Evolutionary conservation across 805 yeast species (phyloP).

Genomic region (Monosporozyma unispora): DNA sequence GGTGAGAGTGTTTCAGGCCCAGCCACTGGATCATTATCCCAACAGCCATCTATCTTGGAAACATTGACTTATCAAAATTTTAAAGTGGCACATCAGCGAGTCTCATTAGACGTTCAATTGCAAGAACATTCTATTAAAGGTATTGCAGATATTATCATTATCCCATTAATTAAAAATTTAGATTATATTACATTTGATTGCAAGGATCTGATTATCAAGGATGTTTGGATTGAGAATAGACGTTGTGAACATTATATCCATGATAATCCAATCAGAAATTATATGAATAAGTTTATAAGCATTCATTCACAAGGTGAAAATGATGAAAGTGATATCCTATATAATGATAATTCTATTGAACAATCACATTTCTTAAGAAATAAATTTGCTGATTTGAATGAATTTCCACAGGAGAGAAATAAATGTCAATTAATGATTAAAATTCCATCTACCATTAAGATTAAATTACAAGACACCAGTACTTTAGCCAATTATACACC

Average conservation of each 20-base stretch:
- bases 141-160: constrained; percentile 69
- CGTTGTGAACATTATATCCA: constrained; percentile 31
- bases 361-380: constrained; percentile 28
- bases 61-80: constrained; percentile 29
- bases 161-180: constrained; percentile 56
- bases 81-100: constrained; percentile 76
- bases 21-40: background rate
- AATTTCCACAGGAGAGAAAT: constrained; percentile 22
- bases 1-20: background rate
- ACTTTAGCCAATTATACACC: constrained; percentile 33
- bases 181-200: constrained; percentile 66
- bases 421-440: constrained; percentile 26
- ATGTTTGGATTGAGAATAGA: constrained; percentile 56
- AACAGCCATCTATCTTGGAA: constrained; percentile 11
- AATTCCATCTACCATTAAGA: constrained; percentile 36
- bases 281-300: background rate
- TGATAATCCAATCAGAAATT: constrained; percentile 21
- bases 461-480: constrained; percentile 48
- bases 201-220: constrained; percentile 57
- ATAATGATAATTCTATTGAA: constrained; percentile 22
- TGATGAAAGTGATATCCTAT: constrained; percentile 13
- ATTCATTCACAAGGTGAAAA: background rate
- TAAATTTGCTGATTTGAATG: constrained; percentile 25
- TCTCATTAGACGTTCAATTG: constrained; percentile 71
- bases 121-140: constrained; percentile 54